Base-by-base conservation (phyloP, 192 early-diverging fungal species). In the Oehlia diaphana region DNA sequence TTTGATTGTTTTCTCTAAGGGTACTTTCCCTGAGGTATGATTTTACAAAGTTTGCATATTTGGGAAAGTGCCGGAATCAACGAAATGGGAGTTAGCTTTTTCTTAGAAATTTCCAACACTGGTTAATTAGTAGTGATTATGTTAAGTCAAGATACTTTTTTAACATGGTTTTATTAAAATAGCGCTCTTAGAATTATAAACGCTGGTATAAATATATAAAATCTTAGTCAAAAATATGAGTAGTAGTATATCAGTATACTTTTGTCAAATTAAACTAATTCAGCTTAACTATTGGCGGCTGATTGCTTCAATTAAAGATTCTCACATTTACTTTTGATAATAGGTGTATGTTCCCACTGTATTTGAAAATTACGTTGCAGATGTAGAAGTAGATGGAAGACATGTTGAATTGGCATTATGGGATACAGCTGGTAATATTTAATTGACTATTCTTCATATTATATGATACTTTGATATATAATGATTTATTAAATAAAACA, bases 1-100 rank as follows among this genome's bases (percentile, higher is more conserved):
- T 79, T 84, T 96, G 79, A 91, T 93, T 79, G 92, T 94, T 80
- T 97, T 95, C 69, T 91, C 90, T 74, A 93, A 94, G 83, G 93
- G 92, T 63, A 82, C 88, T 64, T 97, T 97, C 88, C 96, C 96
- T 77, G 92, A 94, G 85, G 92, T 93, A 85, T 83, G 87, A 35
- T 39, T 19, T n/a, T 44, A 42, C 33, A 70, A 42, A 23, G 67
- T 66, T 33, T 26, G 12, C 1, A 4, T 31, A 66, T 66, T 28
- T 31, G 64, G 23, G 26, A 21, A 16, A 33, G 14, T 66, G 23
- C 8, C 8, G 3, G 26, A 28, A 9, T 66, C 12, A 33, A 33
- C 64, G 12, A n/a, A 66, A 4, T 1, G 4, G 28, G 28, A 31
- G 65, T 5, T 12, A 44, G 21, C 19, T 9, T n/a, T 70, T 44